Evolutionary conservation across 495 filamentous ascomycete genomes (phyloP), one percentile per base, ranked within the genome.

Genomic region (Penicillium canariense): DNA sequence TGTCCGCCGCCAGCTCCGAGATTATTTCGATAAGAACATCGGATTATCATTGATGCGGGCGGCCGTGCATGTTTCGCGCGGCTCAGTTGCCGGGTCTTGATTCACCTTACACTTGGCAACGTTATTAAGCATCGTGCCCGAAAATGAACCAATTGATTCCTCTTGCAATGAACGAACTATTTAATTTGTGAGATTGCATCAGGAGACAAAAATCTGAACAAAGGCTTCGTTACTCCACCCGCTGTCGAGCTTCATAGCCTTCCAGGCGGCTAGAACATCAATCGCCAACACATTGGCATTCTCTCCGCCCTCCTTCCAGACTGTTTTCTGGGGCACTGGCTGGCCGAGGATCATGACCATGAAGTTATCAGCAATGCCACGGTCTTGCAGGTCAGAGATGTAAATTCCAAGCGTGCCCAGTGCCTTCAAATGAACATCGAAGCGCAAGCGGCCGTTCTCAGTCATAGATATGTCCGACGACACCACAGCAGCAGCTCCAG

Each of bases 221-320:
- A 80, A 76, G 27, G 90, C 82, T 66, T 97, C 91, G 59, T 96
- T 96, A 43, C 84, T 87, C 88, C 90, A 96, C 15, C 89, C 85
- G 34, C 82, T 76, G 54, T 84, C 65, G 34, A 94, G 68, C 0
- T 78, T 81, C 78, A 92, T 78, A 57, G 86, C 81, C 23, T 81
- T 83, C 90, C 91, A 97, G 3, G 94, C 94, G 28, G 66, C 70
- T 51, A 85, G 81, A 7, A 91, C 64, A 76, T 97, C 88, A 25
- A 97, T 78, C 35, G 87, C 84, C 25, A 98, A 68, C 7, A 98
- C 80, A 54, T 77, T 81, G 0, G 59, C 51, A 38, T 81, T 73
- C 2, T 68, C 62, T 17, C 65, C 68, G 15, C 65, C 67, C 32
- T 77, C 71, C 52, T 80, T 86, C 53, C 83, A 77, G 0, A 94